Conservation (phyloP, 2,329 filamentous ascomycete genomes). For the Amphichorda felina region DNA sequence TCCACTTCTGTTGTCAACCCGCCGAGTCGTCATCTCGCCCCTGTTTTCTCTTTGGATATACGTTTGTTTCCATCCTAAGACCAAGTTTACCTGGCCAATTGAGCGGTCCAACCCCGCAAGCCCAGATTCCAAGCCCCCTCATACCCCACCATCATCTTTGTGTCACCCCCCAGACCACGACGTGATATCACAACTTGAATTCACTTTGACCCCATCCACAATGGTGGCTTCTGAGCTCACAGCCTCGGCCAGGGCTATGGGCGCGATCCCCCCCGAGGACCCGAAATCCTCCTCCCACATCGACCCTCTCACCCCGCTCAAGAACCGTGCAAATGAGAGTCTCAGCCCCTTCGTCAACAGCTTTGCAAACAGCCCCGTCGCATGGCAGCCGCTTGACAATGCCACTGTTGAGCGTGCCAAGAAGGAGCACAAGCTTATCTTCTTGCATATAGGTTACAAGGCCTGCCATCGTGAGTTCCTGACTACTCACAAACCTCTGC, state of each 20-base stretch:
- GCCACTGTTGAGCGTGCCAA: constrained; percentile 67
- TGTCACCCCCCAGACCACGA: no score
- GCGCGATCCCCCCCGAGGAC: constrained; percentile 12
- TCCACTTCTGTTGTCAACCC: no score
- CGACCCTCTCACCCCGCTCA: constrained; percentile 12
- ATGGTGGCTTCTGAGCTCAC: constrained; percentile 27
- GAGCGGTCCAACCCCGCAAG: no score
- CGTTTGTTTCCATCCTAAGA: no score
- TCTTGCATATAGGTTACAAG: constrained; percentile 88
- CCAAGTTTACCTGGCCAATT: no score
- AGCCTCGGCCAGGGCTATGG: constrained; percentile 20
- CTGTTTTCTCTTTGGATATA: no score
- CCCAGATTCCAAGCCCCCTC: no score
- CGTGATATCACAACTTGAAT: no score
- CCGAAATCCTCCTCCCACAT: neutral
- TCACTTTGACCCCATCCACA: constrained; percentile 1
- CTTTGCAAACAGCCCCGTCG: constrained; percentile 71
- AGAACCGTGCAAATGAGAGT: constrained; percentile 23
- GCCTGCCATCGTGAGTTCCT: constrained; percentile 75
- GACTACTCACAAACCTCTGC: neutral
- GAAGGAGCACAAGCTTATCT: constrained; percentile 76
- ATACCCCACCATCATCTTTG: no score
- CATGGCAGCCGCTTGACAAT: constrained; percentile 81
- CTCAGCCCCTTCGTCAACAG: constrained; percentile 50
- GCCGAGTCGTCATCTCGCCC: no score